These are phyloP conservation scores for Debaryomycetaceae sp. DNA, from an alignment of 1,139 yeast genomes.

Conservation along the genomic window DNA sequence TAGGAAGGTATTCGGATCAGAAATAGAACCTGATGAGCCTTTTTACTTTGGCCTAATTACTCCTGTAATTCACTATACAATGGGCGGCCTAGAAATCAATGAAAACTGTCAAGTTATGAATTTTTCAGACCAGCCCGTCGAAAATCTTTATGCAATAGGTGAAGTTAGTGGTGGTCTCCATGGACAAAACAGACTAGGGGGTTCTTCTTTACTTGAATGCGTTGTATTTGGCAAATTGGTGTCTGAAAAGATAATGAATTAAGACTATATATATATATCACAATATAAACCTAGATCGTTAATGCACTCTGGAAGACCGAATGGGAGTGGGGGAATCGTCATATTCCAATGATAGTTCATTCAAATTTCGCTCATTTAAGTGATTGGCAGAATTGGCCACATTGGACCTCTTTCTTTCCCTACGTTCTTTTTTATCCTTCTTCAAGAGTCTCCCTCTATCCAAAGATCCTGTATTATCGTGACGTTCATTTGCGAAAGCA, in stretches of 20 bases:
- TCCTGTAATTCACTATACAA: slow-evolving; percentile 37
- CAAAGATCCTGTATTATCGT: slow-evolving; percentile 10
- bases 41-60: slow-evolving; percentile 33
- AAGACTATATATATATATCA: background rate
- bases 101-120: slow-evolving; percentile 22
- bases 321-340: background rate
- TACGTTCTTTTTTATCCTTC: slow-evolving; percentile 36
- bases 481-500: slow-evolving; percentile 24
- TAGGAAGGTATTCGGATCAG: slow-evolving; percentile 20
- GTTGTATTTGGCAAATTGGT: slow-evolving; percentile 30
- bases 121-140: slow-evolving; percentile 13
- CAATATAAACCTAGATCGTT: background rate
- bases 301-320: background rate
- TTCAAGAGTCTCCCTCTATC: slow-evolving; percentile 27
- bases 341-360: slow-evolving; percentile 9
- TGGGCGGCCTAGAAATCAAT: slow-evolving; percentile 38
- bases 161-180: slow-evolving; percentile 41
- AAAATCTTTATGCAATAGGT: slow-evolving; percentile 33
- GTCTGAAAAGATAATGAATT: background rate
- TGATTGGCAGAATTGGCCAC: slow-evolving; percentile 6
- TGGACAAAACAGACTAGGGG: slow-evolving; percentile 37
- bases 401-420: slow-evolving; percentile 29
- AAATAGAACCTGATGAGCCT: slow-evolving; percentile 8
- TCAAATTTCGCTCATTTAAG: slow-evolving; percentile 28
- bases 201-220: slow-evolving; percentile 37